Evolutionary conservation across 2,329 filamentous ascomycete genomes (phyloP), one percentile per base, ranked within the genome.

Genomic region (Beauveria brongniartii): DNA sequence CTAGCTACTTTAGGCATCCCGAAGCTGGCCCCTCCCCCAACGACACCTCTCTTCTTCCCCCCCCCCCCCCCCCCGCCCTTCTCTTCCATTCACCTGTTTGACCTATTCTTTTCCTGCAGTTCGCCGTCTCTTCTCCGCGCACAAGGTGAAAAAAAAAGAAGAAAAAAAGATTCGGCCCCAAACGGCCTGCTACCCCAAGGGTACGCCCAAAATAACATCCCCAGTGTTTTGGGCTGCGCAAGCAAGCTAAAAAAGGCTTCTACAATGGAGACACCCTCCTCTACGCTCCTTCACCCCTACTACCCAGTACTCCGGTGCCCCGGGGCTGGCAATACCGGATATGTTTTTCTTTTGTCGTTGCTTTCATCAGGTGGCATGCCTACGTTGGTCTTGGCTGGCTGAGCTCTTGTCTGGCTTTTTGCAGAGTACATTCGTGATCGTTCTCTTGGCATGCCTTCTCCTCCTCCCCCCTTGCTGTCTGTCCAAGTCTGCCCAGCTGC

Each of bases 151-250:
- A 3, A 22, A 22, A 3, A 30, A 30, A 2, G 1, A 12, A 58
- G 43, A 41, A 37, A 24, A 4, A 5, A 28, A 58, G 51, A 18
- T 16, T 50, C 46, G 55, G 30, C 55, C 46, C 44, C 44, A 50
- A 58, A 58, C 55, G 46, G 55, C 34, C 47, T 53, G 40, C 56
- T 59, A 59, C 56, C 47, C 56, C 24, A 59, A 53, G 37, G 56
- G 55, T 59, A 59, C 52, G 34, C n/a, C n/a, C 14, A 51, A 52
- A 46, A 46, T 9, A 37, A 46, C 22, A 5, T 14, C 5, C 37
- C 56, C 48, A 58, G 30, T 58, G 4, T 51, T 58, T 51, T 16
- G 55, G 55, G 55, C 55, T 58, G 55, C 55, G 55, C 55, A 58
- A 40, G 44, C 55, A 26, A 37, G 55, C 55, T 57, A 41, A 50